phyloP scores from a whole-genome alignment of 1,284 basidiomycete genomes.

The Pyrrhoderma noxium region DNA sequence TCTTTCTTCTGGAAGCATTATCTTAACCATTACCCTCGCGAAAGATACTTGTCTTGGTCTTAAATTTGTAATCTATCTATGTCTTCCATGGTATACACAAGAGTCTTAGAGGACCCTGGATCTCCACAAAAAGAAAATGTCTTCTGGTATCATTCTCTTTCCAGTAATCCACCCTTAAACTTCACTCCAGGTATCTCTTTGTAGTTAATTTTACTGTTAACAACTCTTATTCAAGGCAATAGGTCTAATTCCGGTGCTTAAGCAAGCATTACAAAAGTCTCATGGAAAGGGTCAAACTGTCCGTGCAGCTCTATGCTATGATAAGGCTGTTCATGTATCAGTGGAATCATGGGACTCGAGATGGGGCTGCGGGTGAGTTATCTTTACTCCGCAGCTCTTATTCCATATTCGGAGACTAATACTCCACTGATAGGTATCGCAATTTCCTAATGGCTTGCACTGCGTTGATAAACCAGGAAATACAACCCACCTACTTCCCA shows the following conservation, averaged over 20 bases:
- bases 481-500: conserved; percentile 52
- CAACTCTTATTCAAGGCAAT: background rate
- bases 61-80: no score
- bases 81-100: no score
- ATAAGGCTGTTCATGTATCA: conserved; percentile 52
- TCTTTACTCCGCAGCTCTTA: conserved; percentile 1
- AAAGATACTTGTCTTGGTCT: no score
- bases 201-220: background rate
- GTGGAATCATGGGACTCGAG: conserved; percentile 49
- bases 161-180: conserved; percentile 51
- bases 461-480: conserved; percentile 56
- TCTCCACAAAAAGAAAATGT: conserved; percentile 35
- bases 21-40: no score
- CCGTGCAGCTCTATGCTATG: conserved; percentile 61
- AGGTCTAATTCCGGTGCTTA: conserved; percentile 68
- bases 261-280: conserved; percentile 44
- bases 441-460: conserved; percentile 81
- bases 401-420: conserved; percentile 1
- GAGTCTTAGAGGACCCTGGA: no score
- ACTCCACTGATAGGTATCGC: conserved; percentile 54
- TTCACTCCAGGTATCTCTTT: conserved; percentile 56
- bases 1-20: no score
- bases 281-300: conserved; percentile 45
- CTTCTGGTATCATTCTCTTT: conserved; percentile 56
- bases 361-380: conserved; percentile 69